These are phyloP conservation scores for Echinochloa phyllopogon DNA, from an alignment of 176 grass and related monocot genomes.

Conservation along the genomic window DNA sequence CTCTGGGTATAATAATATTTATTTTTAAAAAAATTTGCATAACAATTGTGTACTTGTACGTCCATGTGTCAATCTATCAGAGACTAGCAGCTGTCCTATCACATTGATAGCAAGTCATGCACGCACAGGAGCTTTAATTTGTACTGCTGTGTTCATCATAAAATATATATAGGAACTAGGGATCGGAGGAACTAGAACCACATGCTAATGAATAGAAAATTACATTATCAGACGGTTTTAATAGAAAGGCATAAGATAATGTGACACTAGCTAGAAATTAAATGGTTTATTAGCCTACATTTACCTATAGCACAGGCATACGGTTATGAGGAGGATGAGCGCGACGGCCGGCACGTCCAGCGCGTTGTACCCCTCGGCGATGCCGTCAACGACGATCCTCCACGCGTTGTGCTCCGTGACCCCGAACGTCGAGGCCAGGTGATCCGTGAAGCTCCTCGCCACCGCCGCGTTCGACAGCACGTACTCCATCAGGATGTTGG, in stretches of 20 bases:
- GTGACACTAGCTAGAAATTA: neutral
- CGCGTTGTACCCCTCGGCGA: constrained; percentile 81
- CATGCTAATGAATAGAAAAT: constrained; percentile 7
- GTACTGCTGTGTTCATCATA: constrained; percentile 11
- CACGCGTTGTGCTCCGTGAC: constrained; percentile 65
- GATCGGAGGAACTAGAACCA: constrained; percentile 9
- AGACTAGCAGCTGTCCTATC: too few relatives aligned
- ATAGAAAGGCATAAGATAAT: neutral
- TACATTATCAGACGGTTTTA: neutral
- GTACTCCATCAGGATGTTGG: constrained; percentile 98
- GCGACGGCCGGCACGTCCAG: constrained; percentile 76
- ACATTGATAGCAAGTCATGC: constrained; percentile 10
- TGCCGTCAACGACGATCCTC: constrained; percentile 67
- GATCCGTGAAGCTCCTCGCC: constrained; percentile 94
- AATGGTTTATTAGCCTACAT: neutral
- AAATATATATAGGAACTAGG: constrained; percentile 34
- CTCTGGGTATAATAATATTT: neutral
- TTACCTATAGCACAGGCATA: constrained; percentile 90
- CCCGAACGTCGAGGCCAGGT: constrained; percentile 83
- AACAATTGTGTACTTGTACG: too few relatives aligned
- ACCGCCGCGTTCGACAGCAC: constrained; percentile 98
- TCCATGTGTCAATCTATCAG: neutral
- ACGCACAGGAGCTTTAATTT: neutral
- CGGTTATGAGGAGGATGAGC: constrained; percentile 73
- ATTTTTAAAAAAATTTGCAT: neutral